Evolutionary conservation across 768 basidiomycete genomes (phyloP).

Genomic region (Boletus subparvulus): DNA sequence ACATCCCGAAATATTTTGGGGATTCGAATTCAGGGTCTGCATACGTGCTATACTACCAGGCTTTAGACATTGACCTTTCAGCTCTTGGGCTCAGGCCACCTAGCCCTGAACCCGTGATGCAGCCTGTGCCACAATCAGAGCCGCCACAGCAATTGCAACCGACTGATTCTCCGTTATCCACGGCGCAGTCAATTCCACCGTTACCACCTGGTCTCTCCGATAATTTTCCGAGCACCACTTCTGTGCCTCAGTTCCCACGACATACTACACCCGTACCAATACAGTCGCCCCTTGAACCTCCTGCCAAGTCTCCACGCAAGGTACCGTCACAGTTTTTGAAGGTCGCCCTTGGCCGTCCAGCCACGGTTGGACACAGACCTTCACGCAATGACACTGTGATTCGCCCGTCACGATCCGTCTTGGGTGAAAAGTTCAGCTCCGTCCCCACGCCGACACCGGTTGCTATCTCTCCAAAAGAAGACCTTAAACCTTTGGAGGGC

Average conservation of each 20-base stretch:
- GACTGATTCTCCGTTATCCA: slow-evolving; percentile 27
- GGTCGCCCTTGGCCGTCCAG: slow-evolving; percentile 14
- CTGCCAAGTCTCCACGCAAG: slow-evolving; percentile 27
- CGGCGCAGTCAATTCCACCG: slow-evolving; percentile 25
- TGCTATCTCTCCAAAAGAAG: slow-evolving; percentile 20
- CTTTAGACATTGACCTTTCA: slow-evolving; percentile 77
- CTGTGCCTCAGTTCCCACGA: slow-evolving; percentile 19
- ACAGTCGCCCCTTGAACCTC: slow-evolving; percentile 12
- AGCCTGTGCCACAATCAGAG: slow-evolving; percentile 16
- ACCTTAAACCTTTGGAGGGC: slow-evolving; percentile 25
- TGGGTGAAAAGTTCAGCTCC: slow-evolving; percentile 25
- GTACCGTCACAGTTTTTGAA: slow-evolving; percentile 18
- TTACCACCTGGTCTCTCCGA: slow-evolving; percentile 40
- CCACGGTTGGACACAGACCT: slow-evolving; percentile 11
- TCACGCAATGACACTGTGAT: slow-evolving; percentile 21
- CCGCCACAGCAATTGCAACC: slow-evolving; percentile 10
- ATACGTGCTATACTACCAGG: slow-evolving; percentile 97
- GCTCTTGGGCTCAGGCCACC: slow-evolving; percentile 60
- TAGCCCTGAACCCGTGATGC: slow-evolving; percentile 22
- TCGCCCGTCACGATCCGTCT: slow-evolving; percentile 21
- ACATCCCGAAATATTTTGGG: slow-evolving; percentile 93
- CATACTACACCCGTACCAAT: slow-evolving; percentile 21
- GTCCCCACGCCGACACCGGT: slow-evolving; percentile 15
- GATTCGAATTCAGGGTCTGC: slow-evolving; percentile 86
- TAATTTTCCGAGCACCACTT: slow-evolving; percentile 19